These are phyloP conservation scores for Ogataea zsoltii DNA, from an alignment of 805 yeast genomes.

Conservation along the genomic window DNA sequence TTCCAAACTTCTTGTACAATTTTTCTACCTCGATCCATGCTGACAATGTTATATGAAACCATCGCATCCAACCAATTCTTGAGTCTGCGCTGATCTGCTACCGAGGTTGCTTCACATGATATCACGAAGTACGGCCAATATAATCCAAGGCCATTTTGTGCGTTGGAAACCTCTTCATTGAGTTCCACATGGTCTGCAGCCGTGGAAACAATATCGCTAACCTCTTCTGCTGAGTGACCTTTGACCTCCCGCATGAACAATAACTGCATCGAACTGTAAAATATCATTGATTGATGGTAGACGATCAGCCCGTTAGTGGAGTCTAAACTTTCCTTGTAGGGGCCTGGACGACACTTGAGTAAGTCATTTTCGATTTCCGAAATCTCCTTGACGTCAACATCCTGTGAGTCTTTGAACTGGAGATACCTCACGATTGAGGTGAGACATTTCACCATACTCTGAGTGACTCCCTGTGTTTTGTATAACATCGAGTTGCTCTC, in stretches of 20 bases:
- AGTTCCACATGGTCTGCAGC: slow-evolving; percentile 4
- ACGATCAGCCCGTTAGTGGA: slow-evolving; percentile 2
- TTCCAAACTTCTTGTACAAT: slow-evolving; percentile 4
- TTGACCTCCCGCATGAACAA: not conserved
- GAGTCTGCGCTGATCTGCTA: not conserved
- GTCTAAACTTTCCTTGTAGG: not conserved
- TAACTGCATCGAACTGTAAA: not conserved
- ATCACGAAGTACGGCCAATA: slow-evolving; percentile 4
- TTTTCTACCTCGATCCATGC: slow-evolving; percentile 3
- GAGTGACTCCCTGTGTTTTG: slow-evolving; percentile 1
- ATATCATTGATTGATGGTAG: slow-evolving; percentile 4
- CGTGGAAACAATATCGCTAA: not conserved
- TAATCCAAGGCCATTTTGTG: not conserved
- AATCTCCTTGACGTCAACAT: not conserved
- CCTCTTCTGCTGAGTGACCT: not conserved
- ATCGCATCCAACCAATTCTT: not conserved
- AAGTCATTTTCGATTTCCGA: not conserved
- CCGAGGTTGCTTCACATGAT: slow-evolving; percentile 2
- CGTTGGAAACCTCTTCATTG: slow-evolving; percentile 1
- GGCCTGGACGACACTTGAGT: not conserved
- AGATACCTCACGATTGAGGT: not conserved
- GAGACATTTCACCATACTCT: slow-evolving; percentile 1
- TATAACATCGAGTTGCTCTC: not conserved
- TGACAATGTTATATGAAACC: slow-evolving; percentile 1
- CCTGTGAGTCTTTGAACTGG: not conserved